These are phyloP conservation scores for Erythrophleum ivorense DNA, from an alignment of 331 rosid genomes.

Conservation along the genomic window DNA sequence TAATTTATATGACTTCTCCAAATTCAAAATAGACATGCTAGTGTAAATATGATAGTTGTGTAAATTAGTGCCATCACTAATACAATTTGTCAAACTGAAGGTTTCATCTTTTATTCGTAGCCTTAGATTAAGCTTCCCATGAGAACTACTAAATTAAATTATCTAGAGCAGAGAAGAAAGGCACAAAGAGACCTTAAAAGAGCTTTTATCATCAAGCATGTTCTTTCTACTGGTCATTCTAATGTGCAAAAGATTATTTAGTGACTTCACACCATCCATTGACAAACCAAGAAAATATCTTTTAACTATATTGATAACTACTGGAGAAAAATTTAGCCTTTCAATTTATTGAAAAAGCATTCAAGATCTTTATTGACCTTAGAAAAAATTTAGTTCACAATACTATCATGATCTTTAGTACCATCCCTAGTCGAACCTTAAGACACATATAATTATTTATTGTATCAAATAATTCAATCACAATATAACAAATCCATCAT, in stretches of 20 bases:
- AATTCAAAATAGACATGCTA: too few species aligned
- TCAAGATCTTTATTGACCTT: constrained; percentile 62
- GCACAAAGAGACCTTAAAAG: constrained; percentile 66
- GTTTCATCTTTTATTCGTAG: too few species aligned
- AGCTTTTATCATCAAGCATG: constrained; percentile 88
- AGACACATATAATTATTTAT: constrained; percentile 16
- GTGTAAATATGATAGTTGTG: too few species aligned
- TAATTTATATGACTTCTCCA: too few species aligned
- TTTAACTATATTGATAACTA: constrained; percentile 25
- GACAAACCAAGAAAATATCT: constrained; percentile 48
- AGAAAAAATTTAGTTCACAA: constrained; percentile 95
- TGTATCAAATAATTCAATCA: constrained; percentile 25
- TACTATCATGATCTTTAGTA: constrained; percentile 95
- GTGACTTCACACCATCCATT: constrained; percentile 98
- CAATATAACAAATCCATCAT: constrained; percentile 10
- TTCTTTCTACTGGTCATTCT: constrained; percentile 99
- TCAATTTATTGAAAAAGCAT: constrained; percentile 16
- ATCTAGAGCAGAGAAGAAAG: not conserved
- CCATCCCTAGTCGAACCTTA: constrained; percentile 93
- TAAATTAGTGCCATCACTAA: too few species aligned
- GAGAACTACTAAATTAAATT: too few species aligned
- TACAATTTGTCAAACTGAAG: too few species aligned
- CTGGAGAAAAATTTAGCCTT: constrained; percentile 8
- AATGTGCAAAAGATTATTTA: constrained; percentile 95
- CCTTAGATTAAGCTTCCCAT: too few species aligned